Conservation (phyloP, 352 stramenopile species). For the Phytopythium kandeliae region DNA sequence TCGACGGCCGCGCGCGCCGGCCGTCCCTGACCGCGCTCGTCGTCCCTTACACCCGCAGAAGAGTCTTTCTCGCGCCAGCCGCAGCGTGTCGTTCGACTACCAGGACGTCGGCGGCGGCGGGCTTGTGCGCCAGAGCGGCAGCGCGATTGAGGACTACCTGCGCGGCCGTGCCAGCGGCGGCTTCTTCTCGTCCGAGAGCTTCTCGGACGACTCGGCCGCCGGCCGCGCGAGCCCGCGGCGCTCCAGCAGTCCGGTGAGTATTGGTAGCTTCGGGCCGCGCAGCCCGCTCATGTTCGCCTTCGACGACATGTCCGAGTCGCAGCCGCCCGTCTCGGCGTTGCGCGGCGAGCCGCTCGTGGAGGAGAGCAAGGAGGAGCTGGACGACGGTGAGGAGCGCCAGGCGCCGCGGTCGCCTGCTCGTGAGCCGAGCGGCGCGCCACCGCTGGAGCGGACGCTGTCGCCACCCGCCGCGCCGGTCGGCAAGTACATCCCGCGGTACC, state of each 20-base stretch:
- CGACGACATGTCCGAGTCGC: constrained; percentile 47
- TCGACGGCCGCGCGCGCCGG: no score
- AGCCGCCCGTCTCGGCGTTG: constrained; percentile 7
- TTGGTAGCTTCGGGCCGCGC: constrained; percentile 48
- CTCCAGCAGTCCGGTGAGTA: constrained; percentile 53
- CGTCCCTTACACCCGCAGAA: constrained; percentile 11
- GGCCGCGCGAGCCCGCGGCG: constrained; percentile 44
- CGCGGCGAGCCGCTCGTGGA: constrained; percentile 14
- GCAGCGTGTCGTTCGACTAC: constrained; percentile 74
- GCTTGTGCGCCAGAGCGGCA: constrained; percentile 18
- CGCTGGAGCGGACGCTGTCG: constrained; percentile 46
- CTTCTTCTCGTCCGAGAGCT: constrained; percentile 40
- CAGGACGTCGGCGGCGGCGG: constrained; percentile 42
- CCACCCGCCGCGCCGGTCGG: constrained; percentile 37
- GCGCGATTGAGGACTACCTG: constrained; percentile 52
- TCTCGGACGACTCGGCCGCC: constrained; percentile 52
- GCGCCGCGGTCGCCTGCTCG: constrained; percentile 5
- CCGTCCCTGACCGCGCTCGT: constrained; percentile 7
- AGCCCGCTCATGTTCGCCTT: constrained; percentile 79
- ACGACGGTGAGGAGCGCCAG: constrained; percentile 9
- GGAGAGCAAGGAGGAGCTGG: constrained; percentile 15
- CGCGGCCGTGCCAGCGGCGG: constrained; percentile 28
- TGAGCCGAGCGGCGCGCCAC: constrained; percentile 16
- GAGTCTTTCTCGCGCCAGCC: constrained; percentile 64
- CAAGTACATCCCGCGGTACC: constrained; percentile 73